phyloP scores from a whole-genome alignment of 1,284 basidiomycete species.

The Cutaneotrichosporon cavernicola region DNA sequence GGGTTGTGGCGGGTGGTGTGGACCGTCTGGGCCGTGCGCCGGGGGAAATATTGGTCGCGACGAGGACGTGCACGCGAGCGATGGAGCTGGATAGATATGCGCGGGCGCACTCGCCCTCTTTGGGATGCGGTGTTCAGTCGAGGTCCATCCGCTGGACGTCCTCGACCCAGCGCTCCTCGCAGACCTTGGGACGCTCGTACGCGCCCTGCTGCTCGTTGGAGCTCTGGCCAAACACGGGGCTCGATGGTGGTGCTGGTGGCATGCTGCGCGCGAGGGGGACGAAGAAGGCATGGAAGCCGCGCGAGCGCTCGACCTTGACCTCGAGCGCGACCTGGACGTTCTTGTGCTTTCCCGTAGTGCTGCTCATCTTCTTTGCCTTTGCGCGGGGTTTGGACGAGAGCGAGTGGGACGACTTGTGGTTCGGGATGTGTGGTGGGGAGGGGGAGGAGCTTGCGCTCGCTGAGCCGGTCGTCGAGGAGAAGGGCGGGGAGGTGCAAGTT shows the following conservation, averaged over 20 bases:
- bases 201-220: slow-evolving; percentile 22
- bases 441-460: slow-evolving; percentile 20
- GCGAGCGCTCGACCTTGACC: slow-evolving; percentile 44
- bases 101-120: neutral
- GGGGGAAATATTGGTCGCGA: neutral
- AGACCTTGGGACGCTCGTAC: slow-evolving; percentile 12
- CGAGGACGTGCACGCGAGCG: neutral
- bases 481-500: slow-evolving; percentile 10
- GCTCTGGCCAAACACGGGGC: slow-evolving; percentile 30
- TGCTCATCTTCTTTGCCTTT: slow-evolving; percentile 36
- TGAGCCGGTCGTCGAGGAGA: neutral
- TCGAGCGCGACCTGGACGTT: slow-evolving; percentile 45
- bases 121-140: slow-evolving; percentile 21
- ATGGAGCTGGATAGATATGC: neutral
- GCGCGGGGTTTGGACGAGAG: slow-evolving; percentile 26
- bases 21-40: neutral
- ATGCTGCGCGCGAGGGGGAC: slow-evolving; percentile 38
- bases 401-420: slow-evolving; percentile 18
- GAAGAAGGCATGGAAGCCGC: slow-evolving; percentile 48
- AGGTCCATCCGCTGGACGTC: slow-evolving; percentile 42
- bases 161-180: slow-evolving; percentile 45
- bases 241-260: slow-evolving; percentile 44
- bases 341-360: slow-evolving; percentile 34
- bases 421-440: slow-evolving; percentile 15
- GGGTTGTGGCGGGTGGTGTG: neutral